Evolutionary conservation across 139 green algal species (phyloP).

Genomic region (Picochlorum sp.): DNA sequence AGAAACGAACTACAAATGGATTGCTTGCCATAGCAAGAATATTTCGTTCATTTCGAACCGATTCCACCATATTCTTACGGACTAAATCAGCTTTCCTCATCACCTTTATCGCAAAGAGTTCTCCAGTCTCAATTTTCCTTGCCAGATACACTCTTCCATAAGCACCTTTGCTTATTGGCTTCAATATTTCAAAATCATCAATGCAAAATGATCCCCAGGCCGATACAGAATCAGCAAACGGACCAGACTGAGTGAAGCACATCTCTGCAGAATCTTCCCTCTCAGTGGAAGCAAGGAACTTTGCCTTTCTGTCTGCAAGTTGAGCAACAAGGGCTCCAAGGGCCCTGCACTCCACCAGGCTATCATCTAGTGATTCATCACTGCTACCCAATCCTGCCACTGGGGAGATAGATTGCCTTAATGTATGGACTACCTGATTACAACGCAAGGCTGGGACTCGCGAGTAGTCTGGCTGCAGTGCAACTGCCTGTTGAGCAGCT

Average conservation of each 20-base stretch:
- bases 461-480: conserved; percentile 40
- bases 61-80: conserved; percentile 91
- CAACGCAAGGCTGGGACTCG: conserved; percentile 21
- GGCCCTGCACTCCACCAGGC: no score
- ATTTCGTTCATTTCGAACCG: conserved; percentile 83
- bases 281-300: no score
- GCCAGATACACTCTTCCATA: conserved; percentile 91
- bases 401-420: background rate
- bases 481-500: conserved; percentile 24
- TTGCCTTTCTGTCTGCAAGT: background rate
- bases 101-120: conserved; percentile 74
- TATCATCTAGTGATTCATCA: background rate
- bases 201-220: conserved; percentile 32
- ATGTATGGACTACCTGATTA: conserved; percentile 7
- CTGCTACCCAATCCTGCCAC: background rate
- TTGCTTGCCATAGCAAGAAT: conserved; percentile 83
- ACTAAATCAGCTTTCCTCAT: conserved; percentile 90
- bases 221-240: background rate
- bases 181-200: conserved; percentile 92
- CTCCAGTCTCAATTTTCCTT: conserved; percentile 65
- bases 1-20: conserved; percentile 83
- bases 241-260: background rate
- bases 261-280: background rate
- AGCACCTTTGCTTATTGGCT: conserved; percentile 85
- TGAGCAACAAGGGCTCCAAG: background rate